Percentiles rank a stretch among this genome's conserved stretches.
These are phyloP conservation scores for Hymenoscyphus albidus DNA, from an alignment of 2,329 filamentous ascomycete species.

Conservation along the genomic window DNA sequence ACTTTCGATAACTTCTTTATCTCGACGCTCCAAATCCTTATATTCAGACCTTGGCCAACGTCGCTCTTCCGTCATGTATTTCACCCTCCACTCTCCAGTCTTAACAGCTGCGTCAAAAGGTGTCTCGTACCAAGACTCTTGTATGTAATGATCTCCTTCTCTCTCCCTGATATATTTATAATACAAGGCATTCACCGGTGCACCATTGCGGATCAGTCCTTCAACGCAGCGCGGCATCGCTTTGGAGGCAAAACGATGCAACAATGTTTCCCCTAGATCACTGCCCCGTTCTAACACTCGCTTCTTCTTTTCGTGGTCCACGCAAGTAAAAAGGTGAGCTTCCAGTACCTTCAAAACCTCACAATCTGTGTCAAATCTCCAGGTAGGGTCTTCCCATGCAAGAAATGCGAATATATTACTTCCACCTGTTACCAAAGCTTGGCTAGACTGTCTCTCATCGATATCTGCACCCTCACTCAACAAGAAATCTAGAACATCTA, in stretches of 20 bases:
- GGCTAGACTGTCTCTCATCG: background rate
- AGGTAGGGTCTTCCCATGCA: background rate
- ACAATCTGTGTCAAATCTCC: background rate
- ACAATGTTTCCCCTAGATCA: background rate
- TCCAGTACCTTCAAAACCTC: background rate
- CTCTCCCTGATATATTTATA: background rate
- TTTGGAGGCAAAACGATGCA: background rate
- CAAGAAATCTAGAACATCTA: background rate
- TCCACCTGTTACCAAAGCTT: background rate
- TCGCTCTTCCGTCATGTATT: background rate
- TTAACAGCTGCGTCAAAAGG: background rate
- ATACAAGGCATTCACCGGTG: background rate
- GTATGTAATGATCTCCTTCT: background rate
- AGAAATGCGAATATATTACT: background rate
- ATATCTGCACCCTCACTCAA: background rate
- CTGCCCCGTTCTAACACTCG: background rate
- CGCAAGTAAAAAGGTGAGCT: background rate
- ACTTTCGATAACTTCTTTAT: background rate
- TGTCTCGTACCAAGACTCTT: background rate
- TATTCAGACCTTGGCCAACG: background rate
- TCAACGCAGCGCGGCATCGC: background rate
- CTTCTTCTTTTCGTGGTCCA: background rate
- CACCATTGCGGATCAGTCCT: background rate
- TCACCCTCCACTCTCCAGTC: background rate
- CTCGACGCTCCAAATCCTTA: background rate